Conservation (phyloP, 169 alveolate species). For the Plasmodium gonderi region DNA sequence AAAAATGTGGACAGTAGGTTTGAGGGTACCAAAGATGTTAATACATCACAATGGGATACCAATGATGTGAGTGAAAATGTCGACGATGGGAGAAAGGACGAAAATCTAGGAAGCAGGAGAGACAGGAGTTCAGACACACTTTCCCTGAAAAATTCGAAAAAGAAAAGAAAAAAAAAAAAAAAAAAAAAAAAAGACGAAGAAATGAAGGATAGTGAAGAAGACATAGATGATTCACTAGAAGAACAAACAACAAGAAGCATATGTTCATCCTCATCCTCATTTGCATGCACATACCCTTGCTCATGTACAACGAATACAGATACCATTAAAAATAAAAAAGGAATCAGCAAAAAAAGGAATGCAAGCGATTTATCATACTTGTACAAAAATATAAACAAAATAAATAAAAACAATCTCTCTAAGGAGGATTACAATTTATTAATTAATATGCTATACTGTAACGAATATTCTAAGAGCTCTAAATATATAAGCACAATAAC, state of each 20-base stretch:
- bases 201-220: neutral
- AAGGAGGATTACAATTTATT: constrained; percentile 27
- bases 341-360: neutral
- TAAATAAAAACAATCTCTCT: constrained; percentile 6
- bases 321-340: neutral
- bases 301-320: neutral
- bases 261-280: no score
- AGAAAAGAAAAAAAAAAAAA: neutral
- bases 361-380: neutral
- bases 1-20: neutral
- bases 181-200: neutral
- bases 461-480: constrained; percentile 39
- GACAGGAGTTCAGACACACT: neutral
- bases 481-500: constrained; percentile 64
- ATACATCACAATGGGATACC: neutral
- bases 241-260: neutral
- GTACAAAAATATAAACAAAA: constrained; percentile 25
- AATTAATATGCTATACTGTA: constrained; percentile 23
- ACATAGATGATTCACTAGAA: neutral
- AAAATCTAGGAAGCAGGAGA: neutral
- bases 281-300: no score
- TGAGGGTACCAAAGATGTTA: neutral
- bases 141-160: neutral
- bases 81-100: no score
- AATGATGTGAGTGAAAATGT: neutral